A percentile compares a stretch with the other conserved stretches of the same genome.
Evolutionary conservation across 352 stramenopile genomes (phyloP).

Genomic region (Plasmopara muralis): DNA sequence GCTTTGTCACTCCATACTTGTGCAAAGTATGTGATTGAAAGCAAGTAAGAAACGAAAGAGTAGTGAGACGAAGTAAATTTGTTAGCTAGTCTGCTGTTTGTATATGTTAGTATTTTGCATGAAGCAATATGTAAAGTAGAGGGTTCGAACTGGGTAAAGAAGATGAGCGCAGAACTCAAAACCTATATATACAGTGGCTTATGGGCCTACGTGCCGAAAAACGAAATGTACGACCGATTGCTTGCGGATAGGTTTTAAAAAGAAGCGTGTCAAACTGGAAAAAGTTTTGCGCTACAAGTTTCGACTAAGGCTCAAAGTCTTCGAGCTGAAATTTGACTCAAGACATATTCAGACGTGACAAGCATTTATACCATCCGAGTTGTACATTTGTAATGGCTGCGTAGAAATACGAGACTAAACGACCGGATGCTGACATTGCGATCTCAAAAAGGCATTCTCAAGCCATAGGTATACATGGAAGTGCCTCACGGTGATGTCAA

Average conservation of each 20-base stretch:
- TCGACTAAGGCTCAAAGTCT: no score
- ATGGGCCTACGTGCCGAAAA: not conserved
- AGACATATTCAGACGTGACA: not conserved
- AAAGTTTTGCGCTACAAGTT: not conserved
- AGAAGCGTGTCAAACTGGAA: not conserved
- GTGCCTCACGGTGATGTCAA: not conserved
- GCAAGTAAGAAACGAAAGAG: no score
- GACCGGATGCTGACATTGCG: not conserved
- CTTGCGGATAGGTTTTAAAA: not conserved
- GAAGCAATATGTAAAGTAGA: no score
- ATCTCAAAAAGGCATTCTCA: not conserved
- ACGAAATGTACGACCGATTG: not conserved
- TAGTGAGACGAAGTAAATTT: no score
- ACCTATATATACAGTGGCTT: not conserved
- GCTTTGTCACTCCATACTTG: no score
- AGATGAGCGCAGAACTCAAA: not conserved
- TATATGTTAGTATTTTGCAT: no score
- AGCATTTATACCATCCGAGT: constrained; percentile 12
- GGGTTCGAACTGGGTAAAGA: no score
- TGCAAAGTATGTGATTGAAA: no score
- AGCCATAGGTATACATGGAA: constrained; percentile 1
- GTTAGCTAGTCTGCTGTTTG: no score
- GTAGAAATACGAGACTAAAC: no score
- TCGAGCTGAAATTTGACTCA: not conserved
- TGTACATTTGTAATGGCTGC: not conserved